phyloP scores from a whole-genome alignment of 108 stramenopile genomes.

The Nitzschia sp. region DNA sequence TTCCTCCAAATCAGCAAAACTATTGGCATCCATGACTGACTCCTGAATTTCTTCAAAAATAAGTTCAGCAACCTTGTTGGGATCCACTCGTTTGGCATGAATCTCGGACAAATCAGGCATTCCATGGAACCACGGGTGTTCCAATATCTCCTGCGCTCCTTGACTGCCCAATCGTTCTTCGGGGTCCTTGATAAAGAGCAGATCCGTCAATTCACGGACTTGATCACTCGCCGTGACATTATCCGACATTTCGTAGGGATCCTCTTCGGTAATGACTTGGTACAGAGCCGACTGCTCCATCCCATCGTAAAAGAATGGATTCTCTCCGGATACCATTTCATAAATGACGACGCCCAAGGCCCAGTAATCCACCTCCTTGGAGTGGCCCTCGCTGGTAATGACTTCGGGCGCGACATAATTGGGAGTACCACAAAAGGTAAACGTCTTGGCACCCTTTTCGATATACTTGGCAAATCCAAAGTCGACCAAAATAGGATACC shows the following conservation, averaged over 20 bases:
- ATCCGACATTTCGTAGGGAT: constrained; percentile 50
- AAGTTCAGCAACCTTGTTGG: background rate
- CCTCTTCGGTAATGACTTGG: constrained; percentile 75
- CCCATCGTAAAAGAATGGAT: constrained; percentile 72
- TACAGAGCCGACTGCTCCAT: constrained; percentile 84
- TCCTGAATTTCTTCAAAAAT: background rate
- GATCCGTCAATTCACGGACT: constrained; percentile 48
- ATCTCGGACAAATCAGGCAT: constrained; percentile 12
- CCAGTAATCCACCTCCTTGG: constrained; percentile 84
- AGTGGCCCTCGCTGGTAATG: constrained; percentile 79
- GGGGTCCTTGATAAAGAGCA: constrained; percentile 51
- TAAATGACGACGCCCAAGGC: constrained; percentile 84
- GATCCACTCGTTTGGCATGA: constrained; percentile 18
- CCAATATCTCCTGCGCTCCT: constrained; percentile 12
- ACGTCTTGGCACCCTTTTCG: constrained; percentile 81
- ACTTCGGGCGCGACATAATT: constrained; percentile 91
- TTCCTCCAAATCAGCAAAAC: background rate
- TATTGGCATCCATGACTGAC: background rate
- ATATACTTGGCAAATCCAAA: constrained; percentile 74
- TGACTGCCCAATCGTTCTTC: constrained; percentile 54
- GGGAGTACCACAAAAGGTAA: constrained; percentile 95
- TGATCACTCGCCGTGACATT: constrained; percentile 1
- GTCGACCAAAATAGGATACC: constrained; percentile 87
- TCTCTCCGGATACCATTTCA: constrained; percentile 82
- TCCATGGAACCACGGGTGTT: constrained; percentile 23